Percentiles rank a stretch among this genome's conserved stretches.
These are phyloP conservation scores for Fusarium sp. DNA, from an alignment of 2,329 filamentous ascomycete genomes.

Conservation along the genomic window DNA sequence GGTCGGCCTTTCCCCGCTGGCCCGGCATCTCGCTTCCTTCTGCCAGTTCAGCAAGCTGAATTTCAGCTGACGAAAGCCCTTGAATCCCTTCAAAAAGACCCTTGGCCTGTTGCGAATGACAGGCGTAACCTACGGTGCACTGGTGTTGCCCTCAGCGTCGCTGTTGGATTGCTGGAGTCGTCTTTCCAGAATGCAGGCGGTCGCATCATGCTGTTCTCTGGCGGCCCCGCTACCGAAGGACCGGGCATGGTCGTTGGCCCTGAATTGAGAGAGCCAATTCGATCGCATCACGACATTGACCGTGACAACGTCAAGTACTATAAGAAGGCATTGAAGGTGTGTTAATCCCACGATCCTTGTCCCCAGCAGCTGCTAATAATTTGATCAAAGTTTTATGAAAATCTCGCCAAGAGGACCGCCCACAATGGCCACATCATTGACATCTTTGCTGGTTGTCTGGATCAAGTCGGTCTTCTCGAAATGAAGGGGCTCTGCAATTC, in stretches of 20 bases:
- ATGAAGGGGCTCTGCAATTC: conserved; percentile 98
- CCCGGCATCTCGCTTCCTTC: conserved; percentile 87
- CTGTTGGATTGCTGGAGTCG: conserved; percentile 90
- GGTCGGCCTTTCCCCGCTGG: conserved; percentile 82
- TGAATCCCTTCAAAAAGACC: conserved; percentile 95
- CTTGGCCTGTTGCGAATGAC: conserved; percentile 96
- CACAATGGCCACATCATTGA: conserved; percentile 98
- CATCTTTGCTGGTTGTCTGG: conserved; percentile 96
- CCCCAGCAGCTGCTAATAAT: conserved; percentile 45
- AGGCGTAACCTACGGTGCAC: conserved; percentile 91
- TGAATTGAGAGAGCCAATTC: conserved; percentile 94
- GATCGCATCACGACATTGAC: conserved; percentile 98
- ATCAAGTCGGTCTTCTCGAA: conserved; percentile 95
- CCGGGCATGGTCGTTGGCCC: conserved; percentile 97
- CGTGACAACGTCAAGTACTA: conserved; percentile 99
- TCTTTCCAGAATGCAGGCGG: conserved; percentile 96
- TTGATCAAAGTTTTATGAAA: conserved; percentile 84
- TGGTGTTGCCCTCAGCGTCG: conserved; percentile 95
- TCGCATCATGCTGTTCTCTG: conserved; percentile 96
- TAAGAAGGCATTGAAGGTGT: conserved; percentile 96
- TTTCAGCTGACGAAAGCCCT: conserved; percentile 97
- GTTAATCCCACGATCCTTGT: conserved; percentile 29
- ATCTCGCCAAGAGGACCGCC: conserved; percentile 90
- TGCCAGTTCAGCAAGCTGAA: conserved; percentile 95
- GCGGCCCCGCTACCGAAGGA: conserved; percentile 93